phyloP scores from a whole-genome alignment of 805 yeast species.

The Zygosaccharomyces gambellarensis region DNA sequence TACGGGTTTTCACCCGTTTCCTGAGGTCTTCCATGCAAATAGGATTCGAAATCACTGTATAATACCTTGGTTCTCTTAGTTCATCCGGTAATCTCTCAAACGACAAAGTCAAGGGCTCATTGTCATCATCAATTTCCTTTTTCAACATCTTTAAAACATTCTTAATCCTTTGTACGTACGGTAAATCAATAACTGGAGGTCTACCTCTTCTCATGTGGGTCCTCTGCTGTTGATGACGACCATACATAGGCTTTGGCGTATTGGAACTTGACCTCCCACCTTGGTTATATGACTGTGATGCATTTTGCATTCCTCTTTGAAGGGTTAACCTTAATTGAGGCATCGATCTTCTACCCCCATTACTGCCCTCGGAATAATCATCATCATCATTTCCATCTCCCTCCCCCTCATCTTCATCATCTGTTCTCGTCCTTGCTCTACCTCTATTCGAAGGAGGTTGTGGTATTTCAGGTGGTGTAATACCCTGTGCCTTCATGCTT shows the following conservation, averaged over 20 bases:
- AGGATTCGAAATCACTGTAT: slow-evolving; percentile 51
- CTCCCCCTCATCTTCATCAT: slow-evolving; percentile 15
- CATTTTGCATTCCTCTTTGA: slow-evolving; percentile 12
- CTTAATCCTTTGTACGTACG: slow-evolving; percentile 84
- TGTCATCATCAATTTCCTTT: slow-evolving; percentile 55
- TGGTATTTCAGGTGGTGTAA: slow-evolving; percentile 1
- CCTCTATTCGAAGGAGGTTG: slow-evolving; percentile 3
- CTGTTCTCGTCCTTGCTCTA: slow-evolving; percentile 7
- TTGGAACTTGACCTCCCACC: slow-evolving; percentile 18
- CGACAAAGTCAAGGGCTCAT: slow-evolving; percentile 48
- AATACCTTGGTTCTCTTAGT: slow-evolving; percentile 43
- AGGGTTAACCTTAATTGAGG: slow-evolving; percentile 12
- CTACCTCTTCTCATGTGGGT: slow-evolving; percentile 34
- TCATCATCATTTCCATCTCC: slow-evolving; percentile 15
- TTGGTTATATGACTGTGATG: slow-evolving; percentile 7
- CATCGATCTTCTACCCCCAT: slow-evolving; percentile 4
- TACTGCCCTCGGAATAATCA: slow-evolving; percentile 12
- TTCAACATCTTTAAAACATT: slow-evolving; percentile 76
- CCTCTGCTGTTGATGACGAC: slow-evolving; percentile 24
- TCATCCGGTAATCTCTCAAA: slow-evolving; percentile 83
- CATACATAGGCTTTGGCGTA: slow-evolving; percentile 25
- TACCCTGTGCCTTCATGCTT: slow-evolving; percentile 9
- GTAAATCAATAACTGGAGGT: slow-evolving; percentile 35
- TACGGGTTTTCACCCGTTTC: slow-evolving; percentile 79
- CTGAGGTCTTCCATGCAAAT: slow-evolving; percentile 68